phyloP scores from a whole-genome alignment of 2,329 filamentous ascomycete species.

The Sordariomycetes sp. region DNA sequence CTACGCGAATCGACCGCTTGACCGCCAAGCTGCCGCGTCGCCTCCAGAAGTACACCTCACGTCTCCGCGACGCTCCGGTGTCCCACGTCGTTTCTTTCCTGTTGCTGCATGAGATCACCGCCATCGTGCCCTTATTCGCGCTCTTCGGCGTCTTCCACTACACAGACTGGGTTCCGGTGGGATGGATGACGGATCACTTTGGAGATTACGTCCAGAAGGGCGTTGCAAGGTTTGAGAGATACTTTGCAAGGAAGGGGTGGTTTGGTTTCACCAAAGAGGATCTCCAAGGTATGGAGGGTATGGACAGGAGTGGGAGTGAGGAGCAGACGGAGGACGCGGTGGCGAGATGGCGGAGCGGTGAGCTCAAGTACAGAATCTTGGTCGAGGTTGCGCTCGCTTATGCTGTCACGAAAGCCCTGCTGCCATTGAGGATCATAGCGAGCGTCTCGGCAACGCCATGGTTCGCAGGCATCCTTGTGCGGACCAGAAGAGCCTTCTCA shows the following conservation, averaged over 20 bases:
- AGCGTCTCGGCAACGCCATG: slow-evolving; percentile 89
- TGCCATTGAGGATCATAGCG: slow-evolving; percentile 66
- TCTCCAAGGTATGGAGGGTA: slow-evolving; percentile 3
- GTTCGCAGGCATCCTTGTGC: slow-evolving; percentile 65
- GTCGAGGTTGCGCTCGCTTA: slow-evolving; percentile 79
- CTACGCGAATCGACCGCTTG: slow-evolving; percentile 33
- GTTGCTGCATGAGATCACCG: slow-evolving; percentile 85
- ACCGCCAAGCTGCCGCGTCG: slow-evolving; percentile 51
- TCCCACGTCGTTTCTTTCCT: slow-evolving; percentile 82
- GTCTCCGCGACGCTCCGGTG: slow-evolving; percentile 66
- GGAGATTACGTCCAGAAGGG: slow-evolving; percentile 48
- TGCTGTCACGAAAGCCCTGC: slow-evolving; percentile 75
- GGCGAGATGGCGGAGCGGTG: slow-evolving; percentile 25
- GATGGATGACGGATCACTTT: slow-evolving; percentile 39
- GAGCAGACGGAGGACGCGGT: slow-evolving; percentile 17
- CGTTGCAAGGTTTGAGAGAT: slow-evolving; percentile 66
- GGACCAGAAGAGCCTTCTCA: slow-evolving; percentile 7
- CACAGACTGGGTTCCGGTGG: slow-evolving; percentile 59
- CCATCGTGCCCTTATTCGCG: slow-evolving; percentile 67
- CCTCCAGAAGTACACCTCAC: slow-evolving; percentile 59
- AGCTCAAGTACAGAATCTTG: slow-evolving; percentile 45
- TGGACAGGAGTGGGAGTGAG: background rate
- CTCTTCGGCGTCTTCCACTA: slow-evolving; percentile 76
- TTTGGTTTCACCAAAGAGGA: slow-evolving; percentile 48
- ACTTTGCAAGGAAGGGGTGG: slow-evolving; percentile 74